These are phyloP conservation scores for Metarhizium album DNA, from an alignment of 2,329 filamentous ascomycete genomes.

Conservation along the genomic window DNA sequence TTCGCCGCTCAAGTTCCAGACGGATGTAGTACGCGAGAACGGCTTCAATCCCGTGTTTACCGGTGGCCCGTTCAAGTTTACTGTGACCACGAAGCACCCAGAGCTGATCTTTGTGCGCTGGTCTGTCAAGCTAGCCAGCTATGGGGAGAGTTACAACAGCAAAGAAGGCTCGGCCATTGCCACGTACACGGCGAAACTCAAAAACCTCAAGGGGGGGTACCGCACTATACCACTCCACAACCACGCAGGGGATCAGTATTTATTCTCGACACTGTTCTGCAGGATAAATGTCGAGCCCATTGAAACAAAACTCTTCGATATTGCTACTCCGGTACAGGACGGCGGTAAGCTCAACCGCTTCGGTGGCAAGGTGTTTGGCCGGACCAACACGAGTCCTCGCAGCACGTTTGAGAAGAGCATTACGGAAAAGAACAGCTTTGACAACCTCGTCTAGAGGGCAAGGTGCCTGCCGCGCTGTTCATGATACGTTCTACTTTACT, in stretches of 20 bases:
- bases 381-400: constrained; percentile 39
- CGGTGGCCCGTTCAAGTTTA: constrained; percentile 66
- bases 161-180: constrained; percentile 56
- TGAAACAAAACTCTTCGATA: constrained; percentile 46
- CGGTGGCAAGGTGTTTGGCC: constrained; percentile 46
- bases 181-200: constrained; percentile 86
- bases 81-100: constrained; percentile 85
- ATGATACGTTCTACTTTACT: background rate
- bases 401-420: constrained; percentile 42
- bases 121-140: constrained; percentile 78
- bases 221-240: constrained; percentile 86
- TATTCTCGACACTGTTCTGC: constrained; percentile 92
- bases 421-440: constrained; percentile 34
- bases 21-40: constrained; percentile 72
- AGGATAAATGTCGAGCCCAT: constrained; percentile 59
- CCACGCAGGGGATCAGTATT: constrained; percentile 78
- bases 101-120: constrained; percentile 89
- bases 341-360: constrained; percentile 46
- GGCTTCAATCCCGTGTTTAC: constrained; percentile 83
- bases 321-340: constrained; percentile 26
- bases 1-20: constrained; percentile 65
- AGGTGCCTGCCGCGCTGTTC: background rate
- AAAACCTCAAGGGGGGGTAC: constrained; percentile 81
- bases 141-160: constrained; percentile 56
- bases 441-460: constrained; percentile 19